A percentile compares a stretch with the other conserved stretches of the same genome.
Evolutionary conservation across 257 asterid genomes (phyloP).

Genomic region (Solanum paucissectum): DNA sequence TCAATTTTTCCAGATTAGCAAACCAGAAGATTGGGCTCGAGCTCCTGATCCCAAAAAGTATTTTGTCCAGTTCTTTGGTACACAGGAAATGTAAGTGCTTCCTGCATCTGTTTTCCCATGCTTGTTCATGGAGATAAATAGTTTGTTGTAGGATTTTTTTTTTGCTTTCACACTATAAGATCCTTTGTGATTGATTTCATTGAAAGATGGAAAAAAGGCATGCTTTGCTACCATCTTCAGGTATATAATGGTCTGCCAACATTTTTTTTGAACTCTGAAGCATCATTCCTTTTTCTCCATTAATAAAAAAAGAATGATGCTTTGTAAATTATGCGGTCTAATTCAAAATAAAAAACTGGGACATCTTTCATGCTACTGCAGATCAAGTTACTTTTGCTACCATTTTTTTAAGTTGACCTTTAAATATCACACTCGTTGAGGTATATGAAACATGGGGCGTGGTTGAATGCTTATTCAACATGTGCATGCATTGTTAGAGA

Average conservation of each 20-base stretch:
- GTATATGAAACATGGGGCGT: background rate
- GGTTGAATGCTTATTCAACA: background rate
- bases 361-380: background rate
- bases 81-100: conserved; percentile 69
- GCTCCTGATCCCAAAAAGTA: conserved; percentile 63
- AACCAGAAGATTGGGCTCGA: conserved; percentile 65
- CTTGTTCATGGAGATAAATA: background rate
- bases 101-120: background rate
- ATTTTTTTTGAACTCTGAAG: background rate
- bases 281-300: background rate
- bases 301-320: background rate
- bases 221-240: background rate
- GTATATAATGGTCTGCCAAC: background rate
- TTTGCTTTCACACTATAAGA: background rate
- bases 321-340: background rate
- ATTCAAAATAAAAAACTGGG: background rate
- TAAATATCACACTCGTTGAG: background rate
- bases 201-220: background rate
- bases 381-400: background rate
- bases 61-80: conserved; percentile 82
- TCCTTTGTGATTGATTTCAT: background rate
- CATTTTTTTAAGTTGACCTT: background rate
- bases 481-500: background rate
- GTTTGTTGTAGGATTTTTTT: background rate
- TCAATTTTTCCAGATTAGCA: conserved; percentile 55